A percentile compares a stretch with the other conserved stretches of the same genome.
phyloP scores from a whole-genome alignment of 768 basidiomycete species.

The Phlebiopsis gigantea region DNA sequence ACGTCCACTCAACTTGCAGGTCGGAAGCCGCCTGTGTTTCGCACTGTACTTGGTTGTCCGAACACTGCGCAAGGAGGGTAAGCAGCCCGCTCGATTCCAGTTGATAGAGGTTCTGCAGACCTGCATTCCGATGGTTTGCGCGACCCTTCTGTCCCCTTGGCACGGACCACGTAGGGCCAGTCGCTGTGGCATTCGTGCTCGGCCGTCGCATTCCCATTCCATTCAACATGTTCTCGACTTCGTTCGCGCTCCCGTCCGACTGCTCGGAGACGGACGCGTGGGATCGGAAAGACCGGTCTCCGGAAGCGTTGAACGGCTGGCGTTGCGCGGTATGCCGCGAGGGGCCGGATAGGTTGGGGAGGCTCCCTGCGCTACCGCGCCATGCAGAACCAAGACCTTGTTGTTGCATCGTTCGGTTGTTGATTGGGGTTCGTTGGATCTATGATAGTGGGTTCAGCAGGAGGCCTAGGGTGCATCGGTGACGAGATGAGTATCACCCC shows the following conservation, averaged over 20 bases:
- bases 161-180: not conserved
- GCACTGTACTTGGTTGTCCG: conserved; percentile 32
- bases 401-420: conserved; percentile 37
- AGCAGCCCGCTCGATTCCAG: not conserved
- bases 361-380: conserved; percentile 6
- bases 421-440: conserved; percentile 69
- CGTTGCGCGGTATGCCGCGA: conserved; percentile 36
- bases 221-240: conserved; percentile 64
- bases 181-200: not conserved
- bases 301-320: conserved; percentile 28
- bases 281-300: conserved; percentile 23
- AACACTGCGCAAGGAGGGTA: conserved; percentile 32
- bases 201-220: conserved; percentile 2
- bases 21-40: conserved; percentile 38
- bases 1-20: conserved; percentile 25
- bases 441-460: conserved; percentile 24
- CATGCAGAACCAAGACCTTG: conserved; percentile 16
- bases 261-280: conserved; percentile 22
- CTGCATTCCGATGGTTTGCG: not conserved
- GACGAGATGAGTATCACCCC: conserved; percentile 37
- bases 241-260: conserved; percentile 54
- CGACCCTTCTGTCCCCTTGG: not conserved
- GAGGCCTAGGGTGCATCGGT: not conserved
- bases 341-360: conserved; percentile 24
- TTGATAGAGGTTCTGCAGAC: not conserved